Base-by-base conservation (phyloP, 1,284 basidiomycete genomes). In the Pyrrhoderma noxium region DNA sequence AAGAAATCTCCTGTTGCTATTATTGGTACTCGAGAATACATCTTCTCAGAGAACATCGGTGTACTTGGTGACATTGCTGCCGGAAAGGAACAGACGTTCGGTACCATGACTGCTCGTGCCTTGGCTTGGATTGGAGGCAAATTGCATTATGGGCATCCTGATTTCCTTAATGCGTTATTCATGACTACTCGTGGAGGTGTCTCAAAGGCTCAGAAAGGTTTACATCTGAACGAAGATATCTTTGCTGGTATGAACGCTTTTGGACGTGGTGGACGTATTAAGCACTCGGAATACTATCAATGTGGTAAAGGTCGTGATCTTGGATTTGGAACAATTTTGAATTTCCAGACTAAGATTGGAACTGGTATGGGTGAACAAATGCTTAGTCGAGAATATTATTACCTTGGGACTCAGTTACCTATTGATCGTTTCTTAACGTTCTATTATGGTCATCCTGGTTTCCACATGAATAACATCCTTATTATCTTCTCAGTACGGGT, bases 301-400 rank as follows among this genome's bases (percentile, higher is more conserved):
- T 98, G 95, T 64, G 95, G 95, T 62, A 99, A 99, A 74, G 96
- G 96, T 58, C 90, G 96, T 76, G 96, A 99, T 76, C 86, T 99
- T 58, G 96, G 96, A 57, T 99, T 99, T 67, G 96, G 96, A 52
- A 99, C 96, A 40, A 99, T 99, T 66, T 74, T 99, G 61, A 99
- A 99, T 70, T 99, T 99, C 83, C 95, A 98, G 74, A 99, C 96
- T 55, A 99, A 99, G 80, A 94, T 99, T 60, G 96, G 96, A 36
- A 98, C 93, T 49, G 96, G 96, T 74, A 99, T 99, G 96, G 96
- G 95, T 62, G 96, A 99, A 70, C 96, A 99, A 66, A 95, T 98
- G 92, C 83, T 99, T 60, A 97, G 93, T 69, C 85, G 96, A 64
- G 96, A 99, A 71, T 99, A 99, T 73, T 99, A 99, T 70, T 99